A percentile compares a stretch with the other conserved stretches of the same genome.
These are phyloP conservation scores for Croton setiger DNA, from an alignment of 441 rosid genomes.

Conservation along the genomic window DNA sequence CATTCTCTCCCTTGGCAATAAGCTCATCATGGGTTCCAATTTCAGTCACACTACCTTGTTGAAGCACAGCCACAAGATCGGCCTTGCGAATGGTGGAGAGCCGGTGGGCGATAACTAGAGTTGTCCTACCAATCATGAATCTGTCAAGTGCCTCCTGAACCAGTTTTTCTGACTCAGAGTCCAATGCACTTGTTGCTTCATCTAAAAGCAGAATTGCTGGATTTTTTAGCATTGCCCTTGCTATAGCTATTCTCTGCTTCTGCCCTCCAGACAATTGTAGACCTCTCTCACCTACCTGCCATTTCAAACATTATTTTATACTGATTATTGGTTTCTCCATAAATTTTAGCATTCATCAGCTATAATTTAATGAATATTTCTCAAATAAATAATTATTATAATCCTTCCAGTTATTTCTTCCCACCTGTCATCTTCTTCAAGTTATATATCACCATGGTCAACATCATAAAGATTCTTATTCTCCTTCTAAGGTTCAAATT, in stretches of 20 bases:
- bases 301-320: conserved; percentile 22
- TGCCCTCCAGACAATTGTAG: conserved; percentile 97
- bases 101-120: conserved; percentile 94
- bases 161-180: conserved; percentile 95
- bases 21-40: conserved; percentile 95
- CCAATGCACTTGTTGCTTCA: conserved; percentile 98
- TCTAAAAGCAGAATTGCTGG: conserved; percentile 93
- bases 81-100: conserved; percentile 98
- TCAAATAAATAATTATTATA: conserved; percentile 2
- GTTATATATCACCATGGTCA: conserved; percentile 13
- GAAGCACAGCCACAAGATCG: conserved; percentile 95
- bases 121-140: conserved; percentile 98
- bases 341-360: background rate
- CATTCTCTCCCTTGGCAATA: conserved; percentile 82
- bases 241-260: conserved; percentile 96
- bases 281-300: conserved; percentile 99
- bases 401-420: background rate
- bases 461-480: conserved; percentile 23
- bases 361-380: conserved; percentile 5
- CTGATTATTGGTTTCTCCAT: background rate
- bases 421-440: conserved; percentile 18
- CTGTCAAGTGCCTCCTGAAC: conserved; percentile 99
- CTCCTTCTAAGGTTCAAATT: conserved; percentile 6
- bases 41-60: conserved; percentile 94
- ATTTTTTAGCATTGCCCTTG: conserved; percentile 97